Evolutionary conservation across 345 rosid genomes (phyloP).

Genomic region (Euphorbia lathyris): DNA sequence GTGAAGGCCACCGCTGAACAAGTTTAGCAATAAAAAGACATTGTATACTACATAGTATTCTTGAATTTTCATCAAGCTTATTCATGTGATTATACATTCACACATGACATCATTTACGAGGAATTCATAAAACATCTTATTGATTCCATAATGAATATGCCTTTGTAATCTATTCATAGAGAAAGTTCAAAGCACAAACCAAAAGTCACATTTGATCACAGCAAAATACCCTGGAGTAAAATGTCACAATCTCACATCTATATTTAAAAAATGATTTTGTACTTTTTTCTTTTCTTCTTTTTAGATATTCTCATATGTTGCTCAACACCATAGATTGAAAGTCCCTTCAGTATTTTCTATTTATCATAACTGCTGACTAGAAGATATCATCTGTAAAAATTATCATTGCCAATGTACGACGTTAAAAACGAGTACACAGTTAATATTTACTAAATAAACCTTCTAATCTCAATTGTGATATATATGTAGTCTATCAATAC

Average conservation of each 20-base stretch:
- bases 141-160: background rate
- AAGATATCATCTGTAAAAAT: too few relatives aligned
- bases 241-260: background rate
- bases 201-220: background rate
- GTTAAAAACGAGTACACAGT: background rate
- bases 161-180: background rate
- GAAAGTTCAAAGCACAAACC: background rate
- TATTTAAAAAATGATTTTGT: background rate
- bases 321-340: background rate
- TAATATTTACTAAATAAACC: background rate
- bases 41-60: background rate
- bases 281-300: too few relatives aligned
- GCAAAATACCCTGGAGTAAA: background rate
- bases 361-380: too few relatives aligned
- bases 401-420: background rate
- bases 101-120: background rate
- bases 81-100: background rate
- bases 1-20: background rate
- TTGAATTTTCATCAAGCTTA: background rate
- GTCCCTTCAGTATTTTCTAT: too few relatives aligned
- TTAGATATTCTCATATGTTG: background rate
- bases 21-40: constrained; percentile 1
- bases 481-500: background rate
- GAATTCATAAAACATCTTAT: background rate
- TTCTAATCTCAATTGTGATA: too few relatives aligned